Percentiles rank a stretch among this genome's conserved stretches.
These are phyloP conservation scores for Sapria himalayana DNA, from an alignment of 345 rosid species.

Conservation along the genomic window DNA sequence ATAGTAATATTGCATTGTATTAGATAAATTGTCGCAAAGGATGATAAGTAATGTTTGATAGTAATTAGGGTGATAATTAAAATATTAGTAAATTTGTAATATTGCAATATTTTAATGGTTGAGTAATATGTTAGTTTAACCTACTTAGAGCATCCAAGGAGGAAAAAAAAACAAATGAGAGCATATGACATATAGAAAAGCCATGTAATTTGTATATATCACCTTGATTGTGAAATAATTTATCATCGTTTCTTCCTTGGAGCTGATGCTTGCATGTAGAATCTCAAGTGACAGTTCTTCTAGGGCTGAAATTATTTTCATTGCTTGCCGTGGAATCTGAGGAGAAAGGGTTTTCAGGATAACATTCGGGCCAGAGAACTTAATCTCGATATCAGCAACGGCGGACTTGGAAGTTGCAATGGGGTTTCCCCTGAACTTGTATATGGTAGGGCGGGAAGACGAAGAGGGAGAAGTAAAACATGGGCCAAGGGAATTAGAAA, in stretches of 20 bases:
- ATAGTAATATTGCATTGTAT: too few species aligned
- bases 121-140: not conserved
- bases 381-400: conserved; percentile 82
- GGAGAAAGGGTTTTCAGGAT: conserved; percentile 67
- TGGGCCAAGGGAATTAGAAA: conserved; percentile 24
- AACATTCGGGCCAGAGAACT: conserved; percentile 67
- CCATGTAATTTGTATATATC: conserved; percentile 4
- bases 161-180: not conserved
- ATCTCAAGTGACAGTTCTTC: conserved; percentile 72
- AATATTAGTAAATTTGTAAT: not conserved
- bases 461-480: conserved; percentile 43
- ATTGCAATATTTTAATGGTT: not conserved
- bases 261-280: conserved; percentile 38
- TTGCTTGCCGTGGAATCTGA: conserved; percentile 60
- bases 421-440: conserved; percentile 38
- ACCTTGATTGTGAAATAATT: conserved; percentile 97
- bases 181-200: not conserved
- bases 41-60: conserved; percentile 6
- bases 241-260: conserved; percentile 52
- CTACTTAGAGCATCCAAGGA: not conserved
- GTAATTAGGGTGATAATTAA: conserved; percentile 2
- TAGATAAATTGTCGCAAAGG: too few species aligned
- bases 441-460: conserved; percentile 17
- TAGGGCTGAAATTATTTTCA: conserved; percentile 55
- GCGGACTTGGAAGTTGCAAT: conserved; percentile 69